Base-by-base conservation (phyloP, 257 asterid genomes). In the Solanum infundibuliforme region DNA sequence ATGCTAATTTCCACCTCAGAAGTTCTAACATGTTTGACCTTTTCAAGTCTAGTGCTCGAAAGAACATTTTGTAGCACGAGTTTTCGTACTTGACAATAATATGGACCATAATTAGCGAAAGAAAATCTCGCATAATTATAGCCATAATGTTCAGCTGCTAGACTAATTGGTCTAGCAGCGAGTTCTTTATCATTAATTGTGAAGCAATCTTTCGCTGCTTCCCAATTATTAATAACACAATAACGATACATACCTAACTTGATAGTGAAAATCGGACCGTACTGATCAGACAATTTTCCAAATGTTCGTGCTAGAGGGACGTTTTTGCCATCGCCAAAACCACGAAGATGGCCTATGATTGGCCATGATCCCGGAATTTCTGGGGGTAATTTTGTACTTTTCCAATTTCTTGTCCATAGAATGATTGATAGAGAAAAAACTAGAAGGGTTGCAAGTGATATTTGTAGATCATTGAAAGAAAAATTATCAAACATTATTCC, bases 281-380 rank as follows among this genome's bases (percentile, higher is more conserved):
- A 76, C 77, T 87, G 83, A 32, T 93, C 92, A 8, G 96, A 92
- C 14, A 93, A 20, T 12, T 84, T 88, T 76, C 83, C 94, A 8
- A 92, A 66, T n/a, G 36, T 86, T 66, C 90, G 88, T 10, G 86
- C 83, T 9, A 84, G 83, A 35, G 91, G 87, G 52, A 39, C 48
- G 0, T 29, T 76, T 76, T 76, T 2, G 38, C 66, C 52, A 86
- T 87, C 12, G 2, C 87, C 87, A 20, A 93, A 92, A 12, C 91
- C 69, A 23, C 71, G 94, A 21, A 94, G 94, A 87, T 94, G 97
- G 90, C 97, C 97, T 36, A 94, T 87, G 7, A 93, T 8, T 6
- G 97, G 97, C 95, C 92, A 91, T 10, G 91, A 89, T 13, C 95
- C 95, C 18, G 90, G 85, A 27, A 92, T 88, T 79, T 93, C 89